These are phyloP conservation scores for Lavandula angustifolia DNA, from an alignment of 257 asterid species.

Conservation along the genomic window DNA sequence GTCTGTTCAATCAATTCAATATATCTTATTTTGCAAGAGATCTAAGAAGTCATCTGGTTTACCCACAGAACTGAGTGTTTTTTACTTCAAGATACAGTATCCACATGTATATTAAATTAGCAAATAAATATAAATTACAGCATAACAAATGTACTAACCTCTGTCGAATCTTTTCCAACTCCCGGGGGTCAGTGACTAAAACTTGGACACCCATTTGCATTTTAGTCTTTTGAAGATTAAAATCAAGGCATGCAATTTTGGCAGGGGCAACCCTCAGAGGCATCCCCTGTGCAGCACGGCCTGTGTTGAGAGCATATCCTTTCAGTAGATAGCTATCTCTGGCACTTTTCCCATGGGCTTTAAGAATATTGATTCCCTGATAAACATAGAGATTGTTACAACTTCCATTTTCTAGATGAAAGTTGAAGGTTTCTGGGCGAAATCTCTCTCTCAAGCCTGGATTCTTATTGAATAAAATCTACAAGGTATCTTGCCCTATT, in stretches of 20 bases:
- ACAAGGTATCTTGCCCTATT: neutral
- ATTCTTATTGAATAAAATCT: too few relatives aligned
- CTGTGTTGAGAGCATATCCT: slow-evolving; percentile 91
- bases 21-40: slow-evolving; percentile 6
- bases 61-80: slow-evolving; percentile 2
- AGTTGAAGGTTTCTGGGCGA: neutral
- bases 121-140: neutral
- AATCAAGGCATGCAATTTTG: slow-evolving; percentile 87
- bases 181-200: slow-evolving; percentile 86
- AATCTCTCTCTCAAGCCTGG: neutral
- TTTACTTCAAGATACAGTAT: neutral
- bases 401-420: slow-evolving; percentile 27
- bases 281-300: slow-evolving; percentile 96
- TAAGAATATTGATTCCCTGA: slow-evolving; percentile 89
- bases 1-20: neutral
- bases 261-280: slow-evolving; percentile 85
- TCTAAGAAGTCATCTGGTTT: neutral
- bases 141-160: slow-evolving; percentile 46
- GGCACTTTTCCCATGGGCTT: slow-evolving; percentile 95
- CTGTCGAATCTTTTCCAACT: slow-evolving; percentile 93
- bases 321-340: slow-evolving; percentile 80
- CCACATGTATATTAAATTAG: slow-evolving; percentile 4
- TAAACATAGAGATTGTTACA: slow-evolving; percentile 28
- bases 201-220: slow-evolving; percentile 99
- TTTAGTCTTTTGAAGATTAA: slow-evolving; percentile 88